Conservation (phyloP, 345 rosid genomes). For the Combretum micranthum region DNA sequence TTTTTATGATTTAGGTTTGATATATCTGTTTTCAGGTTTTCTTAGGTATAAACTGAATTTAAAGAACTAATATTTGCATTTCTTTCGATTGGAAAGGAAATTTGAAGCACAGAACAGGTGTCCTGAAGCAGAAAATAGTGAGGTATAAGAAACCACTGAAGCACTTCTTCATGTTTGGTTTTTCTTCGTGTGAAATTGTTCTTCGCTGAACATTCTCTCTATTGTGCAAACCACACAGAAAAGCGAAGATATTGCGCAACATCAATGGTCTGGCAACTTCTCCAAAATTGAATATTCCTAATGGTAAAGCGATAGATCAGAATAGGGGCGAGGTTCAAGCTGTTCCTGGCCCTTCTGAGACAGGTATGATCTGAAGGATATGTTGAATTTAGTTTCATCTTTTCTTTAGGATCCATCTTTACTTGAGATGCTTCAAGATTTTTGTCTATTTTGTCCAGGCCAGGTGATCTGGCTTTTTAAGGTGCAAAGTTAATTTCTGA, state of each 20-base stretch:
- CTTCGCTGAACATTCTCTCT: not conserved
- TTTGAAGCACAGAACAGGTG: constrained; percentile 48
- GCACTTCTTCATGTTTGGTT: not conserved
- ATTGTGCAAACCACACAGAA: constrained; percentile 29
- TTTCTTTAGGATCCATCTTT: too few relatives aligned
- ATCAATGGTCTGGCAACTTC: constrained; percentile 18
- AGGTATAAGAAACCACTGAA: constrained; percentile 35
- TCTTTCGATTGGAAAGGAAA: constrained; percentile 30
- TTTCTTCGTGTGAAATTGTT: not conserved
- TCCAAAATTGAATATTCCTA: constrained; percentile 11
- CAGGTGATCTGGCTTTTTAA: not conserved
- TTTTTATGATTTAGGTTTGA: not conserved
- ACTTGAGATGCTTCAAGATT: too few relatives aligned
- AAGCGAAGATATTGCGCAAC: constrained; percentile 55
- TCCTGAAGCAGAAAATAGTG: constrained; percentile 57
- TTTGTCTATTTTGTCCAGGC: too few relatives aligned
- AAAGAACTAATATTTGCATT: not conserved
- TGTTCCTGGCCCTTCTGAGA: constrained; percentile 18
- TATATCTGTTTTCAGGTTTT: not conserved
- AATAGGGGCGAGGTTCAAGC: constrained; percentile 20
- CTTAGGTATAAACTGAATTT: too few relatives aligned
- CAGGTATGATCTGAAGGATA: constrained; percentile 26
- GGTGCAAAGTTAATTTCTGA: not conserved
- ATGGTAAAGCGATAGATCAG: constrained; percentile 35
- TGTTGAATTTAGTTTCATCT: too few relatives aligned